Percentiles rank a stretch among this genome's conserved stretches.
phyloP scores from a whole-genome alignment of 2,329 filamentous ascomycete species.

The Trichoderma koningii region DNA sequence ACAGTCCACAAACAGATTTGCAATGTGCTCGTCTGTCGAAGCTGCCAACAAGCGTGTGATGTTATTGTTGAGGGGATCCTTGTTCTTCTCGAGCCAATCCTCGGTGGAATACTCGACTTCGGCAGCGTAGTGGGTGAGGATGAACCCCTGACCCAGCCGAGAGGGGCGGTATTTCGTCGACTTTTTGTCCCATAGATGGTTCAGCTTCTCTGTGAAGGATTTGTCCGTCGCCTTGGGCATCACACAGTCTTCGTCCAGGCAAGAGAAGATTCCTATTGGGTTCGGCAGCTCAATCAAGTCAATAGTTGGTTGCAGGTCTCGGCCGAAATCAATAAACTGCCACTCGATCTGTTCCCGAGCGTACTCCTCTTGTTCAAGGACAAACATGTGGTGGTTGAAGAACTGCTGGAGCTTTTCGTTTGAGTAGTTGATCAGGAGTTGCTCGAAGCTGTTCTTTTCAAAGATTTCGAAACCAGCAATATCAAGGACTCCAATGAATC shows the following conservation, averaged over 20 bases:
- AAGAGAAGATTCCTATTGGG: constrained; percentile 98
- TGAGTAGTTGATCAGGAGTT: constrained; percentile 99
- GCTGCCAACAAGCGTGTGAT: constrained; percentile 83
- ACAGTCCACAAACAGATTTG: constrained; percentile 84
- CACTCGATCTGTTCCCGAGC: constrained; percentile 97
- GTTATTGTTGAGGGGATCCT: constrained; percentile 97
- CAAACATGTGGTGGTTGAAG: constrained; percentile 99
- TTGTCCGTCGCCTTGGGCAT: constrained; percentile 99
- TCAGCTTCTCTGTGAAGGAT: constrained; percentile 96
- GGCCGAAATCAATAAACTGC: constrained; percentile 99
- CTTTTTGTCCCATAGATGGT: constrained; percentile 95
- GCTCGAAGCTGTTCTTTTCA: constrained; percentile 96
- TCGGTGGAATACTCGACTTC: constrained; percentile 97
- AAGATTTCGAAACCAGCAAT: constrained; percentile 99
- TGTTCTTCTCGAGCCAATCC: constrained; percentile 98
- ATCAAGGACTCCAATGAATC: constrained; percentile 97
- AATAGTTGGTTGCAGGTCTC: constrained; percentile 95
- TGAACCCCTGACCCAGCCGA: constrained; percentile 85
- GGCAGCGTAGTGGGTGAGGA: constrained; percentile 94
- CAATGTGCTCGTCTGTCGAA: constrained; percentile 81
- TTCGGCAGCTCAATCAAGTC: constrained; percentile 95
- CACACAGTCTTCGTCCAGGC: constrained; percentile 94
- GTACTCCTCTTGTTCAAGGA: constrained; percentile 97
- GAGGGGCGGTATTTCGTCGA: constrained; percentile 90
- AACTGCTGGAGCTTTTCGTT: constrained; percentile 99